Evolutionary conservation across 2,329 filamentous ascomycete genomes (phyloP).

Genomic region (Eurotiales sp.): DNA sequence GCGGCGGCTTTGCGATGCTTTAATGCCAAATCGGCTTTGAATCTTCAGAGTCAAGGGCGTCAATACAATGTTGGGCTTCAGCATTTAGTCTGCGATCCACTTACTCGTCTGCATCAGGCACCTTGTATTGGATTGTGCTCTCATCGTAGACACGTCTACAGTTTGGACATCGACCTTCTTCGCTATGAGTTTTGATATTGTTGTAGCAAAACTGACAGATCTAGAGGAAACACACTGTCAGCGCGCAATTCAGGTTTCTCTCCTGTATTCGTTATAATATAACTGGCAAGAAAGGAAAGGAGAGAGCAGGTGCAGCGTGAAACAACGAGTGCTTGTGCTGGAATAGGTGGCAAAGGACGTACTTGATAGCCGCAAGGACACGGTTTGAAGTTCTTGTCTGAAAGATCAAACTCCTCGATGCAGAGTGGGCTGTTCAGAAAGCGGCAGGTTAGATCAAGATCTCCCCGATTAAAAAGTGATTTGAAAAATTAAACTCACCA

Average conservation of each 20-base stretch:
- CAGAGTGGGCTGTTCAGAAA: slow-evolving; percentile 72
- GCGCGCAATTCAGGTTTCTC: slow-evolving; percentile 1
- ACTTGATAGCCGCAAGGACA: slow-evolving; percentile 99
- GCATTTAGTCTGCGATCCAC: slow-evolving; percentile 32
- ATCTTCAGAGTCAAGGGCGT: slow-evolving; percentile 28
- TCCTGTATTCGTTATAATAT: not conserved
- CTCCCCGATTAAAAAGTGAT: slow-evolving; percentile 2
- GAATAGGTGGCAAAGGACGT: slow-evolving; percentile 29
- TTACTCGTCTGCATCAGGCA: slow-evolving; percentile 91
- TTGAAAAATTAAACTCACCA: slow-evolving; percentile 30
- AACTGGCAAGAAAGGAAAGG: not conserved
- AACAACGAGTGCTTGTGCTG: too few relatives aligned
- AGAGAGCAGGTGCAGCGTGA: not conserved
- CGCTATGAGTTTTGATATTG: slow-evolving; percentile 94
- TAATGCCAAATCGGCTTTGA: slow-evolving; percentile 49
- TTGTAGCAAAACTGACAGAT: slow-evolving; percentile 99
- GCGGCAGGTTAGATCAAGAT: slow-evolving; percentile 22
- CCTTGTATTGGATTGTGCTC: slow-evolving; percentile 94
- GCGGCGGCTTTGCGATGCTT: slow-evolving; percentile 93
- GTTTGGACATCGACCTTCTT: slow-evolving; percentile 93
- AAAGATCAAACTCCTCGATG: slow-evolving; percentile 97
- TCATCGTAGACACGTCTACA: slow-evolving; percentile 95
- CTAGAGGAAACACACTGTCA: slow-evolving; percentile 46
- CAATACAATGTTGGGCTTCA: slow-evolving; percentile 2
- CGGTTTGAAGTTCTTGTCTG: slow-evolving; percentile 92